Evolutionary conservation across 1,139 yeast genomes (phyloP), one percentile per base, ranked within the genome.

Genomic region (Taphrina communis): DNA sequence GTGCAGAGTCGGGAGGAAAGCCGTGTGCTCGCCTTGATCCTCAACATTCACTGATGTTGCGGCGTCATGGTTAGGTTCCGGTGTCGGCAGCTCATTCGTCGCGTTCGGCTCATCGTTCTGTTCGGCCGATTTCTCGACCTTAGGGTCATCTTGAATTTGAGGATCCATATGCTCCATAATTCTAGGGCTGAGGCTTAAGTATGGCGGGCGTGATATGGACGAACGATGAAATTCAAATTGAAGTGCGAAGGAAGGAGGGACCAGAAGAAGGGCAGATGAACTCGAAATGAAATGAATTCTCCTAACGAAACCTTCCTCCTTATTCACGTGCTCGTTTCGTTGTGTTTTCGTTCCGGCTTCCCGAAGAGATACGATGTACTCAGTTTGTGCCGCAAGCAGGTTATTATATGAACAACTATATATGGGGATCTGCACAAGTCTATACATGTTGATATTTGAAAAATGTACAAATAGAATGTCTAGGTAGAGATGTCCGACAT

Each of bases 1-100:
- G 12, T 58, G 62, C 39, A 58, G 17, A 14, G 62, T 25, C 9
- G 62, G 62, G n/a, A 44, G 53, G 41, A 58, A 58, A 7, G 62
- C 62, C 6, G 62, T 9, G 31, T 58, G 62, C 46, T 58, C 62
- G 42, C 50, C 38, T 19, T 56, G 60, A 11, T 56, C 60, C 7
- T 56, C 60, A 14, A 21, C 50, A 14, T 56, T 31, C 2, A 9
- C 50, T 6, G 50, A 8, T 7, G 60, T 11, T 50, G 46, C 36
- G 36, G 17, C 50, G 36, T 56, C 42, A 19, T 19, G 9, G 39
- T 31, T 19, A 11, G 46, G 12, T 8, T 12, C 50, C 7, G 50
- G 25, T 9, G 36, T 9, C 14, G 60, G 60, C 46, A 56, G 50
- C 19, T 56, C 60, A 12, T 56, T 56, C 17, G 60, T 56, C 50